Percentiles rank a stretch among this genome's conserved stretches.
Conservation (phyloP, 2,329 filamentous ascomycete species). For the Talaromyces verruculosus region DNA sequence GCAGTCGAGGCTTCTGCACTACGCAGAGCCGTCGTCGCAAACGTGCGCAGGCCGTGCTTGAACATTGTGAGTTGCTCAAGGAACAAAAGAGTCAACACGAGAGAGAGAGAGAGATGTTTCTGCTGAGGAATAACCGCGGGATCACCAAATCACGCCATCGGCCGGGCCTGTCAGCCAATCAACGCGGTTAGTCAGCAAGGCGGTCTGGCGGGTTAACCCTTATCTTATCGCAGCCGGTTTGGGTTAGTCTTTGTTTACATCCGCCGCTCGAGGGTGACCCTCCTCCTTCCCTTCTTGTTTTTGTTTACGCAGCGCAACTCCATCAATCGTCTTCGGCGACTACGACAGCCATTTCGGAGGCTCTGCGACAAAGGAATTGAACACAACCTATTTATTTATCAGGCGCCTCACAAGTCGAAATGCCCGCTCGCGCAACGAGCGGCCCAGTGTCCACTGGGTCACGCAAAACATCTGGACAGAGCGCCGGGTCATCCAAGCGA, state of each 20-base stretch:
- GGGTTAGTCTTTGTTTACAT: conserved; percentile 30
- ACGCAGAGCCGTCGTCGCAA: conserved; percentile 63
- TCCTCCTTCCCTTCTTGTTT: conserved; percentile 32
- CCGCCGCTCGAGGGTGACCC: conserved; percentile 34
- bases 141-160: conserved; percentile 15
- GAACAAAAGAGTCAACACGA: background rate
- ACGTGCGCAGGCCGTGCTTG: conserved; percentile 65
- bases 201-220: conserved; percentile 32
- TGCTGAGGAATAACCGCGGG: background rate
- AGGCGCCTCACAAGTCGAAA: conserved; percentile 24
- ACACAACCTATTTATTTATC: no score
- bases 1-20: conserved; percentile 53
- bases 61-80: conserved; percentile 57
- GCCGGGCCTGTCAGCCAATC: conserved; percentile 25
- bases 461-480: conserved; percentile 57
- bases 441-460: conserved; percentile 39
- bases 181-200: conserved; percentile 28
- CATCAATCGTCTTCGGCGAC: background rate
- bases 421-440: conserved; percentile 44
- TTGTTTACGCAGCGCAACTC: conserved; percentile 36
- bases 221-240: conserved; percentile 32
- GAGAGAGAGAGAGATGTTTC: background rate
- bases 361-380: background rate
- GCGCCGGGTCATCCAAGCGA: conserved; percentile 81
- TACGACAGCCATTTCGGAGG: conserved; percentile 10